Conservation (phyloP, 2,329 filamentous ascomycete genomes). For the Talaromyces sp. region DNA sequence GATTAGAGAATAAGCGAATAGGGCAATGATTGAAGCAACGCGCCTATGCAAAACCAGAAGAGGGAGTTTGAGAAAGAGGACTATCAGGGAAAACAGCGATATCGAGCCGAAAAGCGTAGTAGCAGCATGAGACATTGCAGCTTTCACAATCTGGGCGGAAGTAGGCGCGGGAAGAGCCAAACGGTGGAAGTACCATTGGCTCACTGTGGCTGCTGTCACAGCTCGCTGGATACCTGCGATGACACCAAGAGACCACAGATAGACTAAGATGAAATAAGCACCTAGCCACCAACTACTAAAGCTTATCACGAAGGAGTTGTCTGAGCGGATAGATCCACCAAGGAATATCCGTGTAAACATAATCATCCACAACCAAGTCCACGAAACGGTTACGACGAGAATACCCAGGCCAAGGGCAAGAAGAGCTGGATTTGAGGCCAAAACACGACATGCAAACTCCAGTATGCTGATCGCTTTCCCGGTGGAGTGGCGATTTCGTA, state of each 20-base stretch:
- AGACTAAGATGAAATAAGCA: constrained; percentile 87
- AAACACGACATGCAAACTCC: constrained; percentile 85
- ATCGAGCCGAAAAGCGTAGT: constrained; percentile 91
- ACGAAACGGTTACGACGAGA: constrained; percentile 70
- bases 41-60: constrained; percentile 77
- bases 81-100: constrained; percentile 78
- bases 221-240: constrained; percentile 85
- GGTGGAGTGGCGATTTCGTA: constrained; percentile 74
- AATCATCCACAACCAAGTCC: constrained; percentile 93
- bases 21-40: constrained; percentile 64
- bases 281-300: constrained; percentile 92
- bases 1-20: constrained; percentile 74
- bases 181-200: constrained; percentile 98
- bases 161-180: constrained; percentile 73
- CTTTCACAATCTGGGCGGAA: constrained; percentile 75
- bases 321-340: constrained; percentile 70
- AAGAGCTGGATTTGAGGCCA: constrained; percentile 78
- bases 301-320: constrained; percentile 72
- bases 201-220: constrained; percentile 90
- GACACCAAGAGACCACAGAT: constrained; percentile 89
- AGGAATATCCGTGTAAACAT: constrained; percentile 97
- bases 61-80: constrained; percentile 77
- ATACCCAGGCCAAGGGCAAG: constrained; percentile 78
- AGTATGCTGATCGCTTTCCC: constrained; percentile 81
- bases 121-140: constrained; percentile 74